A percentile compares a stretch with the other conserved stretches of the same genome.
Evolutionary conservation across 345 rosid genomes (phyloP).

Genomic region (Heritiera fomes): DNA sequence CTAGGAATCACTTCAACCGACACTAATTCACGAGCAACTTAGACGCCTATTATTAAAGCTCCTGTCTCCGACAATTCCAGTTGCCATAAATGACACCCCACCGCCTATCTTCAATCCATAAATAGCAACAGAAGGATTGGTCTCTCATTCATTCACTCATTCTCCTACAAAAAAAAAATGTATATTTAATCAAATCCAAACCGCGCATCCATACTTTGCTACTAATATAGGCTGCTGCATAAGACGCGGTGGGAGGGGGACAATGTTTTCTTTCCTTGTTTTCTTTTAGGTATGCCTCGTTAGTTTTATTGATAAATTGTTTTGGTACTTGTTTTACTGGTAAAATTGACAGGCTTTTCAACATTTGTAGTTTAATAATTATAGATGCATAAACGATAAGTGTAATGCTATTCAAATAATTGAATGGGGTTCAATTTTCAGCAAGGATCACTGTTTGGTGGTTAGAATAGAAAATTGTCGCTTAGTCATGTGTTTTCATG

Average conservation of each 20-base stretch:
- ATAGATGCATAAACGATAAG: no score
- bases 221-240: no score
- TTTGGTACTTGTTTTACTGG: not conserved
- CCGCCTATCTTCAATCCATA: not conserved
- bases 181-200: not conserved
- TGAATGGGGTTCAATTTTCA: not conserved
- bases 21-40: not conserved
- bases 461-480: not conserved
- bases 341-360: no score
- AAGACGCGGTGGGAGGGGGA: not conserved
- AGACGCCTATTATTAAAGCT: not conserved
- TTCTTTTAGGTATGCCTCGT: no score
- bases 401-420: no score
- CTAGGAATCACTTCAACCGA: not conserved
- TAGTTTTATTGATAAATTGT: no score
- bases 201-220: not conserved
- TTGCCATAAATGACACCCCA: constrained; percentile 6
- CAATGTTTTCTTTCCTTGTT: not conserved
- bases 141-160: not conserved
- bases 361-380: no score
- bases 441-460: not conserved
- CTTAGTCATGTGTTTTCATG: not conserved
- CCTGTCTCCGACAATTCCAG: not conserved
- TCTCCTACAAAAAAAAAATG: not conserved
- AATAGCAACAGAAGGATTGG: not conserved